phyloP scores from a whole-genome alignment of 2,329 filamentous ascomycete genomes.

The Penicillium sp. region DNA sequence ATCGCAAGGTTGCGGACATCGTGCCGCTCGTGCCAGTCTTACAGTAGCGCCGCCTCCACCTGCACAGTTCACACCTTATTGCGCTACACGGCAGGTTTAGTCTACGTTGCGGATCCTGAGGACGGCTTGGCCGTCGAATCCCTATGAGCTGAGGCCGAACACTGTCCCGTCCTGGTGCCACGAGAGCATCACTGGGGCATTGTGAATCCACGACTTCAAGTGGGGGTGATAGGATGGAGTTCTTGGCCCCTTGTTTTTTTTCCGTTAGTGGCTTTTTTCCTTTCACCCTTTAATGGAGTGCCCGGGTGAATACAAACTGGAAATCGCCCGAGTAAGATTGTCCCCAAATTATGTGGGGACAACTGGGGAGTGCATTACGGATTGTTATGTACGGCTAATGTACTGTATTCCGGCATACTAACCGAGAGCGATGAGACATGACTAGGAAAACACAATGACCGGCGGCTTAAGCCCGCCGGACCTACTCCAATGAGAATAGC shows the following conservation, averaged over 20 bases:
- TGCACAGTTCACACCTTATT: constrained; percentile 20
- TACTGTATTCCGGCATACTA: not conserved
- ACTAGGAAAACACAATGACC: not conserved
- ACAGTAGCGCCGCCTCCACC: constrained; percentile 1
- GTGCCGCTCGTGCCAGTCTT: not conserved
- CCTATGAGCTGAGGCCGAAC: not conserved
- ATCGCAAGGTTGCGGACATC: not conserved
- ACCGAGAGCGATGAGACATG: not conserved
- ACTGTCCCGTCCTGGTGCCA: constrained; percentile 11
- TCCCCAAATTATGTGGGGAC: not conserved
- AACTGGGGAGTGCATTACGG: not conserved
- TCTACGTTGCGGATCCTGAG: not conserved
- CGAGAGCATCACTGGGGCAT: constrained; percentile 8
- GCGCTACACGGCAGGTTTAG: not conserved
- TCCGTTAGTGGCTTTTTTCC: not conserved
- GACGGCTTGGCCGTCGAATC: not conserved
- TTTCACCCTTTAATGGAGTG: not conserved
- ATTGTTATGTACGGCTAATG: not conserved
- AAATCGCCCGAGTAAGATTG: not conserved
- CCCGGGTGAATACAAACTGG: too few species aligned
- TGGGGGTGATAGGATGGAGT: not conserved
- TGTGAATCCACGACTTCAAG: not conserved
- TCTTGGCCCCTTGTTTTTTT: not conserved
- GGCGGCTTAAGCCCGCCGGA: not conserved
- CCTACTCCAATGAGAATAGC: not conserved